Evolutionary conservation across 805 yeast genomes (phyloP), one percentile per base, ranked within the genome.

Genomic region (Pachysolen tannophilus): DNA sequence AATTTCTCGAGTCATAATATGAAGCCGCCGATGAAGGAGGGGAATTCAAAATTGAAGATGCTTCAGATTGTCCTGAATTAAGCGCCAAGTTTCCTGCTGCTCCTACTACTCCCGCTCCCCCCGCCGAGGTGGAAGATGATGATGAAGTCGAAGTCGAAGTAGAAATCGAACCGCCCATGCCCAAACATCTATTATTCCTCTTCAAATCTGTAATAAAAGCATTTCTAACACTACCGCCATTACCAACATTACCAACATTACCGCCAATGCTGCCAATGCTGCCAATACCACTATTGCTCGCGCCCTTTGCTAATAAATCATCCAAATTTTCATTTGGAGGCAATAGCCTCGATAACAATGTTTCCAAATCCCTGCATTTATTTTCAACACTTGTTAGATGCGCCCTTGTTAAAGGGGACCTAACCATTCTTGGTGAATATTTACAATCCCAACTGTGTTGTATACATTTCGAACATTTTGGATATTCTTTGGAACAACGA

Each of bases 351-450:
- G 50, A 43, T 7, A 76, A 44, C 8, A 75, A 42, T 8, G 47
- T 42, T 48, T 75, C 80, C 37, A 77, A 50, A 26, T 55, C 63
- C 24, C 60, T 53, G 5, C 72, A 70, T 32, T 75, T 55, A 34
- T 63, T 68, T 55, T 85, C 95, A 20, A 85, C 86, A 35, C 71
- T 71, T 11, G 94, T 84, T 44, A 85, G 60, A 58, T 83, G 81
- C 4, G 82, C 85, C 45, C 95, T 62, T 0, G 95, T 85, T 37
- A 85, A 59, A 0, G 95, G 95, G 4, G 90, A 77, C 36, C 95
- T 63, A 23, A 81, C 78, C 2, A 78, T 70, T 41, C 82, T 65
- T 11, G 95, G 95, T 16, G 88, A 78, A 50, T 85, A 85, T 2
- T 72, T 58, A 55, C 95, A 85, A 21, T 70, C 69, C 82, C 94